Percentiles rank a stretch among this genome's conserved stretches.
phyloP scores from a whole-genome alignment of 805 yeast species.

The Metschnikowia koreensis region DNA sequence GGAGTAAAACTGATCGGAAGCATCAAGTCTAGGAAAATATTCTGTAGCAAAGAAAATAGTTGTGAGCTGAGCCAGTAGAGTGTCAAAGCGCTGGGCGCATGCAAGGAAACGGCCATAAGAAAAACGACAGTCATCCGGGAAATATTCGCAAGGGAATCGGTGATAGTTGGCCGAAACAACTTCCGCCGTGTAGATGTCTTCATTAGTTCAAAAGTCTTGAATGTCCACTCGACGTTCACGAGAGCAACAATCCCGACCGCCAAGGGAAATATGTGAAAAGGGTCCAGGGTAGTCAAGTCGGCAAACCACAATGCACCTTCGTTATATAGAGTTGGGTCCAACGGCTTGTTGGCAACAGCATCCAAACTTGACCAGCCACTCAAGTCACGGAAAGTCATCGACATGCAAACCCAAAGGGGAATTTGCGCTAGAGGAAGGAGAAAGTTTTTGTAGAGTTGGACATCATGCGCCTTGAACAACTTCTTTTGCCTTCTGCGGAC shows the following conservation, averaged over 20 bases:
- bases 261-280: conserved; percentile 63
- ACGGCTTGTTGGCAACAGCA: conserved; percentile 40
- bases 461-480: conserved; percentile 63
- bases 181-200: conserved; percentile 38
- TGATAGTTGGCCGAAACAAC: conserved; percentile 52
- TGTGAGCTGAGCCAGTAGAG: conserved; percentile 93
- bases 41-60: conserved; percentile 71
- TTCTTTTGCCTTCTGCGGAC: conserved; percentile 68
- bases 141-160: conserved; percentile 64
- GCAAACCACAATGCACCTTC: conserved; percentile 64
- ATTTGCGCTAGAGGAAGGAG: conserved; percentile 77
- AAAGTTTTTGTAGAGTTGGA: conserved; percentile 79
- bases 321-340: conserved; percentile 48
- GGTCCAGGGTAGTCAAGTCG: conserved; percentile 61
- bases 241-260: conserved; percentile 68
- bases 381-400: conserved; percentile 69
- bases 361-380: conserved; percentile 64
- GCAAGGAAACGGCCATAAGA: conserved; percentile 79
- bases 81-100: conserved; percentile 79
- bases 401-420: conserved; percentile 82
- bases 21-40: conserved; percentile 61
- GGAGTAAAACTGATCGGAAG: conserved; percentile 60
- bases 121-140: conserved; percentile 75
- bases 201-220: conserved; percentile 57
- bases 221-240: conserved; percentile 81